phyloP scores from a whole-genome alignment of 306 rosid genomes.

The Malus sieversii region DNA sequence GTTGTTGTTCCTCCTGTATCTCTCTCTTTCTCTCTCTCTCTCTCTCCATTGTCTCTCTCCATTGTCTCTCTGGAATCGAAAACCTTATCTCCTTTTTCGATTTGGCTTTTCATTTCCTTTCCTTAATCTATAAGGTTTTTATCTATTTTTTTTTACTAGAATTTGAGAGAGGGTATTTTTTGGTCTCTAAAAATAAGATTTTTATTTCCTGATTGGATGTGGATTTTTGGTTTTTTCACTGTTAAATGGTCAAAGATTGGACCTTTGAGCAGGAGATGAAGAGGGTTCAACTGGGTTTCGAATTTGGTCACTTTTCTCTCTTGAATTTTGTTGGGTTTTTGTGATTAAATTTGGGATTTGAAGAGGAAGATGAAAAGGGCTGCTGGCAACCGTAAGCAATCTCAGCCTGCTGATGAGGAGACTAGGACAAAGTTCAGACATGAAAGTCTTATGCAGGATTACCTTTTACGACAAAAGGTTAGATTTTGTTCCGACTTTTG shows the following conservation, averaged over 20 bases:
- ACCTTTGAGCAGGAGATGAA: not conserved
- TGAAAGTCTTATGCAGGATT: constrained; percentile 28
- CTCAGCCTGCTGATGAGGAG: constrained; percentile 4
- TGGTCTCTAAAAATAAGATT: not conserved
- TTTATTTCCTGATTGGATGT: constrained; percentile 1
- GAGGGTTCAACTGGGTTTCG: not conserved
- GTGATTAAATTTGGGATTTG: constrained; percentile 3
- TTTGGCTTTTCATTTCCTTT: not conserved
- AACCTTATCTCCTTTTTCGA: not conserved
- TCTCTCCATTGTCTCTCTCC: not conserved
- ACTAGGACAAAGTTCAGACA: constrained; percentile 6
- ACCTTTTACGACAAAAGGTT: constrained; percentile 48
- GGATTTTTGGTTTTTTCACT: not conserved
- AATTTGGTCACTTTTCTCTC: not conserved
- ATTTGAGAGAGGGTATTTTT: not conserved
- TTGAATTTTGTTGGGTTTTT: not conserved
- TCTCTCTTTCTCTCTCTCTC: not conserved
- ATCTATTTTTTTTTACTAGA: not conserved
- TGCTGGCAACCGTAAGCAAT: constrained; percentile 12
- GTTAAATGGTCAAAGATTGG: not conserved
- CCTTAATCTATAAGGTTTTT: not conserved
- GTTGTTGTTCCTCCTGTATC: not conserved
- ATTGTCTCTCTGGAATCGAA: not conserved
- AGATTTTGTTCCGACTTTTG: not conserved
- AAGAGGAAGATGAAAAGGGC: constrained; percentile 33